Evolutionary conservation across 768 basidiomycete genomes (phyloP), one percentile per base, ranked within the genome.

Genomic region (Chlorophyllum brunneum): DNA sequence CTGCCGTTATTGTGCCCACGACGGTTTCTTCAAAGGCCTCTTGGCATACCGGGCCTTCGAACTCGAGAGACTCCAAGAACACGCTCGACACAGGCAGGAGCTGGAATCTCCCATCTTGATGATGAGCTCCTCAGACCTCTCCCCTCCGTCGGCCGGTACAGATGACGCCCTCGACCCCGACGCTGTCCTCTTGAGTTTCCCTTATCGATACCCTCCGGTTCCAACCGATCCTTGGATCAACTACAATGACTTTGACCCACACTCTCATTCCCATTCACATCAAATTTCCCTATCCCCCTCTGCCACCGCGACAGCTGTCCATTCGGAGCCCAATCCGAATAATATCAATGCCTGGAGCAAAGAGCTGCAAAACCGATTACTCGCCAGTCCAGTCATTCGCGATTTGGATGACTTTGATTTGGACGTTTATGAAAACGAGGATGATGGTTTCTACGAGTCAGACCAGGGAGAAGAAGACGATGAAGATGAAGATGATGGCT

Each of bases 131-230:
- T 30, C 10, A n/a, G n/a, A n/a, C n/a, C n/a, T n/a, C n/a, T n/a
- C n/a, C n/a, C n/a, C 27, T 22, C 18, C 47, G 18, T 10, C 37
- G 11, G 47, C 37, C 9, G 22, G 24, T 13, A 16, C 3, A 11
- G 27, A 38, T 31, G 33, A 44, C 18, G 27, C 31, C 15, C 6
- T 24, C 2, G 50, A 51, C 10, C 24, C 50, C 2, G 51, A 41
- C 9, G 26, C 51, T 9, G 51, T 53, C 6, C 31, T 46, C 16
- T 31, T 53, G 51, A 53, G 51, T 22, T 53, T 45, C 44, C 51
- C 51, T n/a, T 53, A 53, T 18, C 43, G 44, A 13, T 29, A 23
- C n/a, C 26, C 36, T 29, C 23, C 47, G 23, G 16, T 9, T 11
- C 23, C 38, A 5, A 42, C 40, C 2, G 49, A 42, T 15, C 27